A percentile compares a stretch with the other conserved stretches of the same genome.
Evolutionary conservation across 1,139 yeast genomes (phyloP).

Genomic region (Geotrichum europaeum): DNA sequence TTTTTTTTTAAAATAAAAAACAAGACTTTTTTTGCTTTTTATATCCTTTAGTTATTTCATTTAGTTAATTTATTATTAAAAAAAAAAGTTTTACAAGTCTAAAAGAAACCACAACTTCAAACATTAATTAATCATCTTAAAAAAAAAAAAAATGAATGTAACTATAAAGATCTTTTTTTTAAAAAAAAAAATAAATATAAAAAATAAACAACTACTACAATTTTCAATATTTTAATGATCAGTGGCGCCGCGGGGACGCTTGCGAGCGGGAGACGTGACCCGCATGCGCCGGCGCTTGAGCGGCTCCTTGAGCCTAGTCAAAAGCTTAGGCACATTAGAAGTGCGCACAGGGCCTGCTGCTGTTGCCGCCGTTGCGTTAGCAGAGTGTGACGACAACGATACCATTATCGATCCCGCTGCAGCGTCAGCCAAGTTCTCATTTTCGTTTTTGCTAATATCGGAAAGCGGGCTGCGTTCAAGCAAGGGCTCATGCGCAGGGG

Average conservation of each 20-base stretch:
- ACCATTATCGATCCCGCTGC: background rate
- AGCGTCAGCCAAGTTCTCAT: background rate
- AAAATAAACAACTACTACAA: background rate
- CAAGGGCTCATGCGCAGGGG: background rate
- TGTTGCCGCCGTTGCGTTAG: background rate
- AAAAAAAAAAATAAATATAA: background rate
- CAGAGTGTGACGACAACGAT: background rate
- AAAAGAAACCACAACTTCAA: too few species aligned
- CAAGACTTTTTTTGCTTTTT: too few species aligned
- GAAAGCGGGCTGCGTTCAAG: slow-evolving; percentile 5
- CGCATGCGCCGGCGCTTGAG: background rate
- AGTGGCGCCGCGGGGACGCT: background rate
- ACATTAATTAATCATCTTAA: too few species aligned
- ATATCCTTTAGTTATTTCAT: too few species aligned
- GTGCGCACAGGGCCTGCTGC: background rate
- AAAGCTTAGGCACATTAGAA: background rate
- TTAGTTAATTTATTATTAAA: too few species aligned
- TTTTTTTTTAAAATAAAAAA: too few species aligned
- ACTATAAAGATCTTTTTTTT: too few species aligned
- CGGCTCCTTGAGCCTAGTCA: background rate
- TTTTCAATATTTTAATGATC: background rate
- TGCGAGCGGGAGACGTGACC: background rate
- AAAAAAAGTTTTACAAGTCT: too few species aligned
- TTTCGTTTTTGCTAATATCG: slow-evolving; percentile 7
- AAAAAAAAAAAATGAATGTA: too few species aligned